Evolutionary conservation across 495 filamentous ascomycete species (phyloP).

Genomic region (Friedmanniomyces simplex): DNA sequence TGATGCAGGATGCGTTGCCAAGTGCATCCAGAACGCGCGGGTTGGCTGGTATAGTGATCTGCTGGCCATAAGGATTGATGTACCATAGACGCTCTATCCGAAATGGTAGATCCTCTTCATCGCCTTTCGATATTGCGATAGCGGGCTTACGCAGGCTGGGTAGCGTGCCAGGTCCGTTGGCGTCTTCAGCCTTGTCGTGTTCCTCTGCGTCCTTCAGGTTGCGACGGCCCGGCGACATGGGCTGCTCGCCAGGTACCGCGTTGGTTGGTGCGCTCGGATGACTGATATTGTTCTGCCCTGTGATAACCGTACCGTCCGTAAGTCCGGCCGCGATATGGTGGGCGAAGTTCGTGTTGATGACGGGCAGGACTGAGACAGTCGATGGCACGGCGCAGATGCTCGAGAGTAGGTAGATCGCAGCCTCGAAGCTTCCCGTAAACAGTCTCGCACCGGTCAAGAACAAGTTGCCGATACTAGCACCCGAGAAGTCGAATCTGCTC

Average conservation of each 20-base stretch:
- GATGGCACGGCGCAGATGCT: constrained; percentile 70
- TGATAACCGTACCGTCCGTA: constrained; percentile 64
- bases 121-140: constrained; percentile 65
- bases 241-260: constrained; percentile 30
- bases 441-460: constrained; percentile 58
- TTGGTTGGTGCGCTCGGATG: constrained; percentile 57
- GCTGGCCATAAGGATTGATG: constrained; percentile 90
- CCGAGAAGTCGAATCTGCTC: constrained; percentile 76
- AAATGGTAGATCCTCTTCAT: constrained; percentile 60
- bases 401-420: constrained; percentile 36
- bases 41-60: constrained; percentile 74
- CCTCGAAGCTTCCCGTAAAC: constrained; percentile 33
- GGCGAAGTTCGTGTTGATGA: constrained; percentile 87
- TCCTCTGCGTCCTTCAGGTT: constrained; percentile 25
- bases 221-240: constrained; percentile 26
- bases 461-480: constrained; percentile 84
- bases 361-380: constrained; percentile 69
- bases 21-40: constrained; percentile 64
- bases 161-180: constrained; percentile 75
- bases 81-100: constrained; percentile 85
- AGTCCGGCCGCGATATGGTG: constrained; percentile 86
- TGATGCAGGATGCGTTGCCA: constrained; percentile 49
- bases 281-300: constrained; percentile 84
- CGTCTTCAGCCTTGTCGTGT: constrained; percentile 56
- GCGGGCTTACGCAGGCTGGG: constrained; percentile 68